A percentile compares a stretch with the other conserved stretches of the same genome.
Conservation (phyloP, 345 rosid species). For the Cardamine resedifolia region DNA sequence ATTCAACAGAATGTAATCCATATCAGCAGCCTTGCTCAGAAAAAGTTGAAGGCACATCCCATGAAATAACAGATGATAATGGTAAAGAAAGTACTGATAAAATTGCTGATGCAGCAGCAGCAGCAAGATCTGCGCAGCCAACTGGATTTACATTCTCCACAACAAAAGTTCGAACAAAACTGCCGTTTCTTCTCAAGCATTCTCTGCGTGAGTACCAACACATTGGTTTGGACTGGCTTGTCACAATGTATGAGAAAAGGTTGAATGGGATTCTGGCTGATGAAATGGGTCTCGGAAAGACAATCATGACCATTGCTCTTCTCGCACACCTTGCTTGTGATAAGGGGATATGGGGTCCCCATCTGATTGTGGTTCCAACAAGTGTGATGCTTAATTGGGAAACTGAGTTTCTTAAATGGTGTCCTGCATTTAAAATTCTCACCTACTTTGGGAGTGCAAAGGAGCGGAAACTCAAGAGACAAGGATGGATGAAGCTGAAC, state of each 20-base stretch:
- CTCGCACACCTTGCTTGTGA: constrained; percentile 99
- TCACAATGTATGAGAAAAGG: constrained; percentile 97
- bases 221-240: constrained; percentile 99
- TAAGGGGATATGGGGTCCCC: constrained; percentile 99
- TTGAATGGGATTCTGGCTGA: constrained; percentile 98
- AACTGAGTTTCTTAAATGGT: constrained; percentile 99
- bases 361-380: constrained; percentile 98
- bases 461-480: constrained; percentile 95
- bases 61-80: constrained; percentile 40
- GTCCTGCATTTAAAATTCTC: constrained; percentile 98
- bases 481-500: constrained; percentile 98
- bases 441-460: constrained; percentile 99
- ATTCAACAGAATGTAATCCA: constrained; percentile 40
- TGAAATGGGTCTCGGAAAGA: constrained; percentile 99
- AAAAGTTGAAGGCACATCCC: constrained; percentile 43
- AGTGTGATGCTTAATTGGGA: constrained; percentile 99
- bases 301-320: constrained; percentile 98
- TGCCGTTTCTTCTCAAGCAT: constrained; percentile 96
- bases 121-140: constrained; percentile 99
- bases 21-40: constrained; percentile 36
- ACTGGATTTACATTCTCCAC: constrained; percentile 97
- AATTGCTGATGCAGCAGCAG: constrained; percentile 99
- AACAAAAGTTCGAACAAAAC: constrained; percentile 91
- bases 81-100: constrained; percentile 56
- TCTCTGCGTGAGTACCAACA: constrained; percentile 99